Conservation (phyloP, 2,329 filamentous ascomycete genomes). For the Fusarium nodosum region DNA sequence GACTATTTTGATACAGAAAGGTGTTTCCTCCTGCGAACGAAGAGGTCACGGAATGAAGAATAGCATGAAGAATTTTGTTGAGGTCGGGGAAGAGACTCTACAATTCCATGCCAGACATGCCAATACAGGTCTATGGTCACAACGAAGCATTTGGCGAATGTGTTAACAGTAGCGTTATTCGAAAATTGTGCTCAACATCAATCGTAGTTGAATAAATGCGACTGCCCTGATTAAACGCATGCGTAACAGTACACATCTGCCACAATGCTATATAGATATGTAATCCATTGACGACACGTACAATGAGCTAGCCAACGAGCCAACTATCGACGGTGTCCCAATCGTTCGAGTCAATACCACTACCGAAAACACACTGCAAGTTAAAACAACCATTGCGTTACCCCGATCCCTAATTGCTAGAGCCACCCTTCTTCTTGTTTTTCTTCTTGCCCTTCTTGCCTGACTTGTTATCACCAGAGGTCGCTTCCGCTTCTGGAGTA, state of each 20-base stretch:
- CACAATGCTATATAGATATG: background rate
- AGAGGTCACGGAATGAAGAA: background rate
- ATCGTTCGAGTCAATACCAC: background rate
- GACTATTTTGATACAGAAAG: conserved; percentile 31
- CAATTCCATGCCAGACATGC: background rate
- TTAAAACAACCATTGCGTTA: background rate
- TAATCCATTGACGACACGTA: background rate
- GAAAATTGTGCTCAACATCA: background rate
- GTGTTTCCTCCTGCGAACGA: conserved; percentile 45
- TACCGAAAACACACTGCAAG: background rate
- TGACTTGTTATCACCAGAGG: conserved; percentile 36
- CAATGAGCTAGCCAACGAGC: background rate
- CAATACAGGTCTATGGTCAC: too few species aligned
- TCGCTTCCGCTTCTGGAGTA: conserved; percentile 29
- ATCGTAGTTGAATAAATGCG: background rate
- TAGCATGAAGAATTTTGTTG: conserved; percentile 19
- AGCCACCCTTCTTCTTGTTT: conserved; percentile 47
- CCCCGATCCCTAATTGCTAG: conserved; percentile 28
- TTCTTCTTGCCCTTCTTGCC: conserved; percentile 49
- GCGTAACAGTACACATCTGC: background rate
- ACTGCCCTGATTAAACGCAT: background rate
- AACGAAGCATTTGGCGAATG: too few species aligned
- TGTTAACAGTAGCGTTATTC: too few species aligned
- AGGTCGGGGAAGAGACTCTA: background rate
- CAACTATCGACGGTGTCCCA: background rate